These are phyloP conservation scores for Tolypocladium inflatum DNA, from an alignment of 2,329 filamentous ascomycete species.

Conservation along the genomic window DNA sequence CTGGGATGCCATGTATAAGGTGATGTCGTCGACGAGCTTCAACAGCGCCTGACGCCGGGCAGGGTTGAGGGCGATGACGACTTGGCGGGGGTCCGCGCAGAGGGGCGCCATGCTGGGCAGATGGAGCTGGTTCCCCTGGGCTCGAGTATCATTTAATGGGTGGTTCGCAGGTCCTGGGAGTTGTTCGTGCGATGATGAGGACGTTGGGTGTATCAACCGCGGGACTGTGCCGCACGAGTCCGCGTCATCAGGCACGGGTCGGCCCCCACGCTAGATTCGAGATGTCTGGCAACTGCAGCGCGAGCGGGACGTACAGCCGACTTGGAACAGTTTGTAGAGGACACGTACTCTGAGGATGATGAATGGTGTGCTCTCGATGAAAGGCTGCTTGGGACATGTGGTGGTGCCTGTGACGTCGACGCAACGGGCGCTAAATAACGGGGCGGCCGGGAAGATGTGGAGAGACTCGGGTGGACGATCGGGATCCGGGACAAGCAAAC, in stretches of 20 bases:
- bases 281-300: background rate
- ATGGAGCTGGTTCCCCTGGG: background rate
- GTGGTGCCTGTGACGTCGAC: background rate
- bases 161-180: background rate
- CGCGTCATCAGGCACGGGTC: background rate
- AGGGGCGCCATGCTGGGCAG: constrained; percentile 38
- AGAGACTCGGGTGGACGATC: too few species aligned
- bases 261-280: background rate
- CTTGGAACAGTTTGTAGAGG: too few species aligned
- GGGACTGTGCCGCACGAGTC: background rate
- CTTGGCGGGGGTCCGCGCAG: constrained; percentile 43
- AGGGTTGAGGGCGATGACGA: constrained; percentile 44
- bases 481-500: background rate
- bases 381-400: too few species aligned
- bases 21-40: constrained; percentile 40
- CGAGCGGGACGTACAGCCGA: background rate
- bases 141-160: background rate
- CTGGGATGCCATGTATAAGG: constrained; percentile 43
- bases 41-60: constrained; percentile 42
- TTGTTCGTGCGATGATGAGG: background rate
- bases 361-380: too few species aligned
- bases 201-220: background rate
- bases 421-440: background rate
- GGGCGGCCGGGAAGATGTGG: background rate
- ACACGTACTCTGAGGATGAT: background rate